These are phyloP conservation scores for Aspergillus sojae DNA, from an alignment of 2,329 filamentous ascomycete genomes.

Conservation along the genomic window DNA sequence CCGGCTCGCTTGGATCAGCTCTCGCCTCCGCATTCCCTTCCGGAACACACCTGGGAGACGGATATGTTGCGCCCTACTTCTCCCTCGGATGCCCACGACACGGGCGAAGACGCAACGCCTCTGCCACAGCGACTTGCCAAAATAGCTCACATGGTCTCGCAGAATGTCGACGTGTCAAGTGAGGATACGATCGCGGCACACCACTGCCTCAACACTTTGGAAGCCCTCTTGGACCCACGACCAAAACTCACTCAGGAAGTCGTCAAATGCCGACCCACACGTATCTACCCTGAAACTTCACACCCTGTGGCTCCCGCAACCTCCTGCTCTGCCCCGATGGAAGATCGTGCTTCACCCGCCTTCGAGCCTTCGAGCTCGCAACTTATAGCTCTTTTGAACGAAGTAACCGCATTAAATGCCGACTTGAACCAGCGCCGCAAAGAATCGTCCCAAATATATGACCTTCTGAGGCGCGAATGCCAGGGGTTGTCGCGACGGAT, in stretches of 20 bases:
- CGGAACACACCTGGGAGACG: slow-evolving; percentile 28
- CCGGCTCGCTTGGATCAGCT: slow-evolving; percentile 9
- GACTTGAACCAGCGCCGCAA: slow-evolving; percentile 31
- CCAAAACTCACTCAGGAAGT: slow-evolving; percentile 24
- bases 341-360: background rate
- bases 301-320: background rate
- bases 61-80: slow-evolving; percentile 6
- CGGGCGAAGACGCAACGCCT: slow-evolving; percentile 6
- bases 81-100: slow-evolving; percentile 7
- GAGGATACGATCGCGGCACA: slow-evolving; percentile 35
- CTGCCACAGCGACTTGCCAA: slow-evolving; percentile 32
- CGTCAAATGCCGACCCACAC: slow-evolving; percentile 19
- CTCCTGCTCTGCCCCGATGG: background rate
- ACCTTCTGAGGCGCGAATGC: slow-evolving; percentile 60
- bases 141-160: slow-evolving; percentile 34
- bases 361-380: slow-evolving; percentile 18
- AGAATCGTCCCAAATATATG: slow-evolving; percentile 61
- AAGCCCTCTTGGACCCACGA: slow-evolving; percentile 32
- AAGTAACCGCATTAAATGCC: slow-evolving; percentile 28
- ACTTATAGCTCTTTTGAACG: slow-evolving; percentile 26
- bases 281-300: slow-evolving; percentile 8
- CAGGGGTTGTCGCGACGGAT: slow-evolving; percentile 62
- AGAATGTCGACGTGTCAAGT: slow-evolving; percentile 28
- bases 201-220: slow-evolving; percentile 42
- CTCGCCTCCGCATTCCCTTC: slow-evolving; percentile 28